These are phyloP conservation scores for Solidago caesia DNA, from an alignment of 129 eudicot species.

Conservation along the genomic window DNA sequence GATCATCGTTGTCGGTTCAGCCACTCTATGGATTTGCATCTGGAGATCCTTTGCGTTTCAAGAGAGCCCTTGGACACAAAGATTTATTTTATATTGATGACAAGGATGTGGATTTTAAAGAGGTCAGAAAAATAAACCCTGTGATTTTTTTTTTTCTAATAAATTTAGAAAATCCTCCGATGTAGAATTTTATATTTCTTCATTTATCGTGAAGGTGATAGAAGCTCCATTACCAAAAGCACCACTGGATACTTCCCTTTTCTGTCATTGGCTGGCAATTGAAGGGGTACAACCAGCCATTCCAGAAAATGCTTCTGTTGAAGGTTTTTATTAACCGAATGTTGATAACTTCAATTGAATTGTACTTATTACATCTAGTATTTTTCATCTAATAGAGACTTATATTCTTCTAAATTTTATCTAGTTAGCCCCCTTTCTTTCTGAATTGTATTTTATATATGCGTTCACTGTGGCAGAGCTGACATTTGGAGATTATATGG, in stretches of 20 bases:
- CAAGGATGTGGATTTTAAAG: constrained; percentile 67
- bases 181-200: constrained; percentile 13
- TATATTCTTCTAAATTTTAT: too few species aligned
- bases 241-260: constrained; percentile 60
- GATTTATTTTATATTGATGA: constrained; percentile 69
- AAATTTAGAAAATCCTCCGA: neutral
- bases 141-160: neutral
- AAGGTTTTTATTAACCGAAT: constrained; percentile 43
- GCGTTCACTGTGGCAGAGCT: constrained; percentile 31
- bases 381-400: too few species aligned
- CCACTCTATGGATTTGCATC: constrained; percentile 74
- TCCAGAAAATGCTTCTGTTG: constrained; percentile 68
- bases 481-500: constrained; percentile 35
- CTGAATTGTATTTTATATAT: constrained; percentile 15
- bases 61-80: constrained; percentile 68
- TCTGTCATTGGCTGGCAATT: constrained; percentile 73
- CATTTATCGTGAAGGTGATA: constrained; percentile 39
- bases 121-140: constrained; percentile 37
- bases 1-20: constrained; percentile 39
- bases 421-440: neutral
- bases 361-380: too few species aligned
- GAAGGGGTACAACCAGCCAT: constrained; percentile 81
- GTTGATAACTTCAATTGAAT: neutral
- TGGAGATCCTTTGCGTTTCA: constrained; percentile 69
- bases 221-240: constrained; percentile 86